Evolutionary conservation across 179 eudicot genomes (phyloP), one percentile per base, ranked within the genome.

Genomic region (Actinidia chinensis): DNA sequence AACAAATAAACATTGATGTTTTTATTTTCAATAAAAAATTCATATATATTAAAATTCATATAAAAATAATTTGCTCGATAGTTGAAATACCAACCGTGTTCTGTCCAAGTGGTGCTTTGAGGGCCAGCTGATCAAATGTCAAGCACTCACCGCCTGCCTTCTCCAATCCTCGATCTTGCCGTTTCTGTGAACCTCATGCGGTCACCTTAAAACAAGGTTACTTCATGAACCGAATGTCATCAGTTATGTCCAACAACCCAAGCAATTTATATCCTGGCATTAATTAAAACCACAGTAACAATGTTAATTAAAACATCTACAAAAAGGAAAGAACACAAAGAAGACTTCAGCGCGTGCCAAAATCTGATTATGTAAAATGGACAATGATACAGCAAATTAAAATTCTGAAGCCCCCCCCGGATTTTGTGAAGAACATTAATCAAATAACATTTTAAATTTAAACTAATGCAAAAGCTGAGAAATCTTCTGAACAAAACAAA

Each of bases 41-140:
- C 33, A 28, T 28, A 28, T 28, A 28, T 28, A 28, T 28, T 28
- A 28, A 28, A 28, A 28, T 28, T 28, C 2, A 28, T 28, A 28
- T 28, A 28, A 28, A 28, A 28, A 28, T 28, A 28, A 28, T 28
- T 28, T 28, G 33, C 33, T 28, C 33, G 33, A 28, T 28, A 13
- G 20, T 20, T 40, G 46, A 42, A 22, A 68, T 22, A 69, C 79
- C 58, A 74, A 87, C 90, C 82, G 90, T 87, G 71, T 87, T 87
- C 80, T 85, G 90, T 40, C 90, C 90, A 40, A 87, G 90, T 3
- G 90, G 90, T 36, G 90, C 90, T 78, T 84, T 80, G 17, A 87
- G 90, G 58, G 90, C 90, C 52, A 87, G 83, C 83, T 87, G 86
- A 59, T 87, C 90, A 75, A 87, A 87, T 28, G 90, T 87, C 80